Base-by-base conservation (phyloP, 139 green algal genomes). In the Auxenochlorella protothecoides region DNA sequence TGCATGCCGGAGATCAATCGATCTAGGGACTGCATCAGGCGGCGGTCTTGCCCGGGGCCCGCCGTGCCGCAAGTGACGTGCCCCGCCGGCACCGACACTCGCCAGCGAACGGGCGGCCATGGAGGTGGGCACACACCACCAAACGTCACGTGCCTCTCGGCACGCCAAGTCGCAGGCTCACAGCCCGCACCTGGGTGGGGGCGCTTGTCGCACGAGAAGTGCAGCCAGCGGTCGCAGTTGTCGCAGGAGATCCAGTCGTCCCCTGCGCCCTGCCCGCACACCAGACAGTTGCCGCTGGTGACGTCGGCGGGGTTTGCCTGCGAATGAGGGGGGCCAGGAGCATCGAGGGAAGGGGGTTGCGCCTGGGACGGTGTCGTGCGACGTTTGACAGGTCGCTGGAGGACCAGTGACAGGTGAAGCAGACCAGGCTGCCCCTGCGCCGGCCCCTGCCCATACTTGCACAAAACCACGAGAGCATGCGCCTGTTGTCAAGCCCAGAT, bases 171-270 rank as follows among this genome's bases (percentile, higher is more conserved):
- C 7, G 15, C 63, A 52, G 7, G 63, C 15, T 11, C 63, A 2
- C 7, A 14, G 7, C 14, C 13, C 71, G 51, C 72, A 76, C 72
- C 72, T 2, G 84, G 70, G 52, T 75, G 65, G 4, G 75, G 68
- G 8, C 85, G 79, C 64, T 68, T 66, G 68, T 90, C 85, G 72
- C 85, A 90, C 3, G 65, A 78, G 56, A 88, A 87, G 79, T 90
- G 85, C 65, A 85, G 77, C 84, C 84, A 89, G 68, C 59, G 64
- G 68, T 88, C 75, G 77, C 85, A 90, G 15, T 15, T 57, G 72
- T 87, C 82, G 68, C 85, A 90, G 56, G 72, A 81, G 56, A 90
- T 74, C 85, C 85, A 90, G 74, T 90, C 85, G 16, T 61, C 74
- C 14, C 66, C 80, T 56, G 87, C 80, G n/a, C 76, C 75, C 3